phyloP scores from a whole-genome alignment of 2,329 filamentous ascomycete species.

The Fusarium brachygibbosum region DNA sequence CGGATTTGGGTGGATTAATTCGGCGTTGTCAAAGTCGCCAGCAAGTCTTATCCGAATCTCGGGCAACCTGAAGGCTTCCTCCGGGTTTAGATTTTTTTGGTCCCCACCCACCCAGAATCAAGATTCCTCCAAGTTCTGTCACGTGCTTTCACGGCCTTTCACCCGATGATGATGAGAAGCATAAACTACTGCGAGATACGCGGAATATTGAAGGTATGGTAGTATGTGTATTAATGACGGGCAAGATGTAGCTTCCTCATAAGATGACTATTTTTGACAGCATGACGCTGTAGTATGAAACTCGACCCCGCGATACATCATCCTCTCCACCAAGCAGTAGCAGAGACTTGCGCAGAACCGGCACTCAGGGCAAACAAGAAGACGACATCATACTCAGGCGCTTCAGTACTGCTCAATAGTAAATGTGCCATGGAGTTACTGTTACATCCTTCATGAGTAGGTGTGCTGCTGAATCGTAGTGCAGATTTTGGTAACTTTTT shows the following conservation, averaged over 20 bases:
- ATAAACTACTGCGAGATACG: background rate
- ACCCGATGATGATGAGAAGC: slow-evolving; percentile 7
- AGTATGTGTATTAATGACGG: background rate
- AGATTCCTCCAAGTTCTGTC: slow-evolving; percentile 33
- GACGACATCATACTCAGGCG: background rate
- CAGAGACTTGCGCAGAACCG: background rate
- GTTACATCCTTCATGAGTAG: background rate
- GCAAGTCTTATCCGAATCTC: slow-evolving; percentile 45
- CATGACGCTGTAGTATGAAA: background rate
- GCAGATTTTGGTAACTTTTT: background rate
- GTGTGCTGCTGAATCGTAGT: background rate
- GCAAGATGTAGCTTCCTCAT: background rate
- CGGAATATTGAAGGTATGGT: background rate
- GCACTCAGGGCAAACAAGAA: background rate
- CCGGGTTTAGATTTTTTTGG: slow-evolving; percentile 51
- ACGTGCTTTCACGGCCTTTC: slow-evolving; percentile 30
- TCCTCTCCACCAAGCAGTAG: background rate
- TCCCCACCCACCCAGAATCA: slow-evolving; percentile 41
- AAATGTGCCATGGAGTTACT: background rate
- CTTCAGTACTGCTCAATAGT: background rate
- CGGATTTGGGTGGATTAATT: slow-evolving; percentile 30
- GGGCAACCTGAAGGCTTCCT: slow-evolving; percentile 44
- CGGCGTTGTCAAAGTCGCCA: slow-evolving; percentile 45
- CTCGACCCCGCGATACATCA: slow-evolving; percentile 1
- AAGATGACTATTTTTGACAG: background rate